These are phyloP conservation scores for Hygrocybe punicea DNA, from an alignment of 768 basidiomycete genomes.

Conservation along the genomic window DNA sequence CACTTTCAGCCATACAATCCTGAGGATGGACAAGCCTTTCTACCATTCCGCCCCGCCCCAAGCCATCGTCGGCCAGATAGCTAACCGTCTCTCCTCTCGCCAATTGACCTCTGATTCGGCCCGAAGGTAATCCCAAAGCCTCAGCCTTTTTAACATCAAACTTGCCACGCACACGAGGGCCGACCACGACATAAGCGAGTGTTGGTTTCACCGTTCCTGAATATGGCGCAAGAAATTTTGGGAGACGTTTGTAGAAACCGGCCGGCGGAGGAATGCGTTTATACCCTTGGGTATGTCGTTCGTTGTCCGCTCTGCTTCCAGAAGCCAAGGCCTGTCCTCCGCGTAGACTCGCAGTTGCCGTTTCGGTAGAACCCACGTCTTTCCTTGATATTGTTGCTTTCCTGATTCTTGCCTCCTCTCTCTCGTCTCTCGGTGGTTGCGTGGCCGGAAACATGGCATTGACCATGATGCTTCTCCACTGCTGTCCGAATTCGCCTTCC, in stretches of 20 bases:
- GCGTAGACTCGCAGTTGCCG: too few species aligned
- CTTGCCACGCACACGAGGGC: constrained; percentile 57
- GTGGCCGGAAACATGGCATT: constrained; percentile 61
- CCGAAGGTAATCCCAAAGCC: constrained; percentile 58
- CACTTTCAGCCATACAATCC: constrained; percentile 55
- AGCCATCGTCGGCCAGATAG: constrained; percentile 45
- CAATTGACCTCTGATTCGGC: constrained; percentile 57
- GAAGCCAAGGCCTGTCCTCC: too few species aligned
- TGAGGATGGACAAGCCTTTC: constrained; percentile 55
- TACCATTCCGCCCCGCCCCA: constrained; percentile 33
- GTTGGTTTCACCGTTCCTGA: constrained; percentile 27
- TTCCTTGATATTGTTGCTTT: background rate
- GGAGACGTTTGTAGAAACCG: constrained; percentile 40
- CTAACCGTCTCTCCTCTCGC: constrained; percentile 63
- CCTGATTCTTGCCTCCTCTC: background rate
- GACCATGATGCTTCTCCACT: constrained; percentile 53
- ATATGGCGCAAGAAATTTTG: constrained; percentile 27
- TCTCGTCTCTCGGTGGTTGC: constrained; percentile 10
- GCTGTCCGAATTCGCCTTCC: constrained; percentile 45
- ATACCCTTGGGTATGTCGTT: background rate
- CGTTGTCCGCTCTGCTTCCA: too few species aligned
- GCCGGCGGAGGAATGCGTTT: constrained; percentile 16
- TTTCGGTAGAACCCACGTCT: too few species aligned
- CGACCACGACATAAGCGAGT: constrained; percentile 50
- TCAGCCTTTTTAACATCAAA: constrained; percentile 68